Base-by-base conservation (phyloP, 1,139 yeast genomes). In the Blastobotrys malaysiensis region DNA sequence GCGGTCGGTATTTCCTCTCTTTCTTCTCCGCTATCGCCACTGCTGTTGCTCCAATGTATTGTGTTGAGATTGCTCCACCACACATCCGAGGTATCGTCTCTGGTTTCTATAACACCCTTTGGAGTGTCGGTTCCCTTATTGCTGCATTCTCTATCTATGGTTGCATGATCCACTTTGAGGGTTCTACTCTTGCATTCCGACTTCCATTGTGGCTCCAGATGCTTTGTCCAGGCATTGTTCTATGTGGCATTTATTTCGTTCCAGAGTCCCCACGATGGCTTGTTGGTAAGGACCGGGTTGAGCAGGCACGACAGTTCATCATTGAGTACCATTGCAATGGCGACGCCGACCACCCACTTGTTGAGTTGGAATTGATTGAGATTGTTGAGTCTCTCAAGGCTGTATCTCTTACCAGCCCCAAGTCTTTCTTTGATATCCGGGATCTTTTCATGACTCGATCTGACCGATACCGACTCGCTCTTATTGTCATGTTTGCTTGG, bases 231-330 rank as follows among this genome's bases (percentile, higher is more conserved):
- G 52, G 51, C 16, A 48, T 55, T 24, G 55, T 48, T 11, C 13
- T 39, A 9, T 3, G 3, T 5, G 20, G 27, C n/a, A 31, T 48
- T 13, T 26, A 48, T 19, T 69, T 75, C 59, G 74, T 84, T 69
- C 88, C 89, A 31, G 90, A 85, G 65, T 81, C 88, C 6, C 89
- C 90, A 58, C 77, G 89, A 71, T 84, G 77, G 73, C 79, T 66
- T 45, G 65, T 76, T 45, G 66, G 71, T 54, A 65, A 65, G 54
- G 74, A 72, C 9, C 63, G 73, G 53, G 53, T 66, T 14, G 70
- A 69, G 2, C 82, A 81, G 55, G 84, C 84, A 1, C 68, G 73
- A 57, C 68, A 64, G 26, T 75, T 79, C 43, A 22, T 57, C 7
- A 45, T 51, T 16, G 53, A 55, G 19, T 53, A 44, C 45, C 56